Conservation (phyloP, 306 rosid species). For the Ormosia emarginata region DNA sequence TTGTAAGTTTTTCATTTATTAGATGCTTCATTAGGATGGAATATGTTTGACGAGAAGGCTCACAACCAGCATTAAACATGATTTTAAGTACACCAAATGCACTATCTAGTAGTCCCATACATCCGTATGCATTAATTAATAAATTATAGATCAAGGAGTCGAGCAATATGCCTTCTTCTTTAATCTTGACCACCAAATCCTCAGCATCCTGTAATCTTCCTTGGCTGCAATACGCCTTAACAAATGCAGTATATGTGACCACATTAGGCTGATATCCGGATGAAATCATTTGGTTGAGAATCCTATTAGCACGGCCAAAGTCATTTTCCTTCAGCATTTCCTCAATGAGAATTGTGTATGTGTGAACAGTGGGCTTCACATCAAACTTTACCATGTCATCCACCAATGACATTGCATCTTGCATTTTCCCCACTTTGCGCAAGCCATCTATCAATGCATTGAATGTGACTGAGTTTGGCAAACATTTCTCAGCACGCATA, state of each 20-base stretch:
- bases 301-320: constrained; percentile 49
- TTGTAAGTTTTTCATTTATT: constrained; percentile 27
- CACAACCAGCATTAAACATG: constrained; percentile 63
- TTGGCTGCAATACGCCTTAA: constrained; percentile 68
- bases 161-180: constrained; percentile 52
- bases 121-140: constrained; percentile 59
- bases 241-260: constrained; percentile 62
- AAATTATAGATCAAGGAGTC: constrained; percentile 55
- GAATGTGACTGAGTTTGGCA: constrained; percentile 60
- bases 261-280: constrained; percentile 64
- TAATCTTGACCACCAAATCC: constrained; percentile 53
- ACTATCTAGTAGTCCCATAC: constrained; percentile 51
- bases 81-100: constrained; percentile 70
- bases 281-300: constrained; percentile 54
- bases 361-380: constrained; percentile 51
- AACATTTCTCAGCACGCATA: constrained; percentile 65
- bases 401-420: constrained; percentile 54
- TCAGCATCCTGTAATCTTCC: constrained; percentile 74
- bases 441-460: constrained; percentile 69
- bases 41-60: constrained; percentile 64
- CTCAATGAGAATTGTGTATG: constrained; percentile 61
- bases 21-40: constrained; percentile 63
- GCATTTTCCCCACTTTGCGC: constrained; percentile 53
- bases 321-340: constrained; percentile 53
- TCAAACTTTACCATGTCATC: constrained; percentile 53